These are phyloP conservation scores for Aspergillus carlsbadensis DNA, from an alignment of 495 filamentous ascomycete species.

Conservation along the genomic window DNA sequence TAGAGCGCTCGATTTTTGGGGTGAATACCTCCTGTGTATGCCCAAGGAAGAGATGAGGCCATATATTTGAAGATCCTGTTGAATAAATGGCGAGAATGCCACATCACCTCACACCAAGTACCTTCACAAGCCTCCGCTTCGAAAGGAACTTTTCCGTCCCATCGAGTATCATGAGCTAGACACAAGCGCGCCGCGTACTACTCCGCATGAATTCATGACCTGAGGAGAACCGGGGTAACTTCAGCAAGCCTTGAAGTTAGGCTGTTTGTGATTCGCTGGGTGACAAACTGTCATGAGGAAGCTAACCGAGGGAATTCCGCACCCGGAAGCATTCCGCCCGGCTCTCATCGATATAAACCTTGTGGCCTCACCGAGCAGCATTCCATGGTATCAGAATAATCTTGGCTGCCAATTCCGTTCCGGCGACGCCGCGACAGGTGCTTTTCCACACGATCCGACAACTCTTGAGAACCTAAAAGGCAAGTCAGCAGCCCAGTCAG, in stretches of 20 bases:
- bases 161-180: not conserved
- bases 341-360: no score
- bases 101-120: not conserved
- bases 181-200: not conserved
- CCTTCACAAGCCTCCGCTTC: constrained; percentile 3
- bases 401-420: no score
- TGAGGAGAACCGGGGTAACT: constrained; percentile 8
- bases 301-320: constrained; percentile 15
- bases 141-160: constrained; percentile 17
- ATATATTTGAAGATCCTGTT: not conserved
- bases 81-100: not conserved
- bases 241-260: not conserved
- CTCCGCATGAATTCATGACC: not conserved
- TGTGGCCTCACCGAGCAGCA: not conserved
- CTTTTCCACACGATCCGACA: no score
- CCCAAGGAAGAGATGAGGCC: not conserved
- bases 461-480: no score
- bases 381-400: not conserved
- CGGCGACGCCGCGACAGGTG: no score
- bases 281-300: not conserved
- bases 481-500: no score
- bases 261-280: constrained; percentile 1
- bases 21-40: not conserved
- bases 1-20: no score
- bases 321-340: constrained; percentile 16